phyloP scores from a whole-genome alignment of 768 basidiomycete species.

The Dictyophora rubrovolvata region DNA sequence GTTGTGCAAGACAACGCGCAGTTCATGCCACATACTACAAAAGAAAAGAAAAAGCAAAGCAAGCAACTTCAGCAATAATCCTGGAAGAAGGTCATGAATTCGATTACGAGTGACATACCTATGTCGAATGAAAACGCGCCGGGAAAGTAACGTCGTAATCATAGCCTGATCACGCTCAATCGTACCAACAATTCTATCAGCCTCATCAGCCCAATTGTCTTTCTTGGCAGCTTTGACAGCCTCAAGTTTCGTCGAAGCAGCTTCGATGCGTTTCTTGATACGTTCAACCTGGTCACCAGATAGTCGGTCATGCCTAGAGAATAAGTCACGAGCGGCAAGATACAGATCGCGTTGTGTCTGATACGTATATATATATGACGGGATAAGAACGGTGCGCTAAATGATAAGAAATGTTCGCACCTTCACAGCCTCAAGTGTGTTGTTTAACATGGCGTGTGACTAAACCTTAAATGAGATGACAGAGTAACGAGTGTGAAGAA shows the following conservation, averaged over 20 bases:
- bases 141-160: conserved; percentile 61
- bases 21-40: conserved; percentile 85
- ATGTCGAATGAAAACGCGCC: conserved; percentile 80
- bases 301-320: conserved; percentile 79
- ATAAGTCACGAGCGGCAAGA: conserved; percentile 76
- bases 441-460: conserved; percentile 54
- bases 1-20: conserved; percentile 87
- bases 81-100: neutral
- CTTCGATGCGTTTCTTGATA: conserved; percentile 77
- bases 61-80: conserved; percentile 8
- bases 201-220: conserved; percentile 81
- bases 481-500: neutral
- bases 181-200: conserved; percentile 55
- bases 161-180: conserved; percentile 83
- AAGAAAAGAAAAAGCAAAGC: too few species aligned
- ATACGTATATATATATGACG: neutral
- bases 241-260: conserved; percentile 66
- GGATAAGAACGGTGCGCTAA: neutral
- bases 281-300: conserved; percentile 83
- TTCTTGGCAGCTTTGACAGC: conserved; percentile 57
- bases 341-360: conserved; percentile 80
- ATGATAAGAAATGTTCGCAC: conserved; percentile 25
- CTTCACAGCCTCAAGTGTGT: conserved; percentile 70
- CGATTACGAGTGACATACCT: conserved; percentile 39
- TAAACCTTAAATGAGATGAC: conserved; percentile 19